These are phyloP conservation scores for Ceratocystis albifundus DNA, from an alignment of 2,329 filamentous ascomycete species.

Conservation along the genomic window DNA sequence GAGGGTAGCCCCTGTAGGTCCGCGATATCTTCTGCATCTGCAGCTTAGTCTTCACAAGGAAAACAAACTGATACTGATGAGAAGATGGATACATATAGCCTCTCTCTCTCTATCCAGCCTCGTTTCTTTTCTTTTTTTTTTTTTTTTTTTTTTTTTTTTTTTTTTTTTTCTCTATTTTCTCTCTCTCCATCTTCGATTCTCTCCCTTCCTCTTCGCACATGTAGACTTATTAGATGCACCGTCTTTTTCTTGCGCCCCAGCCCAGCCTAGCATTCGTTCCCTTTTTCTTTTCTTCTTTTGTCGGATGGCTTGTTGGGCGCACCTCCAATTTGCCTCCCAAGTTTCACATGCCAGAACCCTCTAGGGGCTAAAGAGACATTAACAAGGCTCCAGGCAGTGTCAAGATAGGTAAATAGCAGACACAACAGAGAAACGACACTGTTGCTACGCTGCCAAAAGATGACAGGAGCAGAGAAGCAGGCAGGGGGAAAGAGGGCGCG, in stretches of 20 bases:
- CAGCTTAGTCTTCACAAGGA: too few relatives aligned
- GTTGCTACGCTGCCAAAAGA: not conserved
- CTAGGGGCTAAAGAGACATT: not conserved
- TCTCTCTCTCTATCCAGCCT: not conserved
- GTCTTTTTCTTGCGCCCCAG: too few relatives aligned
- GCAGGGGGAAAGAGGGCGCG: not conserved
- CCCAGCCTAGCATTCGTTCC: not conserved
- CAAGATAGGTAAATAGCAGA: too few relatives aligned
- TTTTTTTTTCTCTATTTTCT: not conserved
- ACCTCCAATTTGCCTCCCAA: constrained; percentile 9
- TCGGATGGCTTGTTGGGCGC: not conserved
- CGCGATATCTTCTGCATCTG: too few relatives aligned
- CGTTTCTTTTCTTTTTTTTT: not conserved
- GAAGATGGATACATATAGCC: not conserved
- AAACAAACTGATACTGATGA: too few relatives aligned
- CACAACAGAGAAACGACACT: not conserved
- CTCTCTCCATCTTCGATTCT: not conserved
- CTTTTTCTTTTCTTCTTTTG: not conserved
- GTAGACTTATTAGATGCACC: too few relatives aligned
- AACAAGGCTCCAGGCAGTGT: too few relatives aligned
- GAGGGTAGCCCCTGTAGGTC: not conserved
- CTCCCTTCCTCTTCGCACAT: too few relatives aligned
- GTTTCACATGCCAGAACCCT: constrained; percentile 7
- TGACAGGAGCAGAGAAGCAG: not conserved
- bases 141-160: not conserved